phyloP scores from a whole-genome alignment of 768 basidiomycete species.

The Mrakia frigida region DNA sequence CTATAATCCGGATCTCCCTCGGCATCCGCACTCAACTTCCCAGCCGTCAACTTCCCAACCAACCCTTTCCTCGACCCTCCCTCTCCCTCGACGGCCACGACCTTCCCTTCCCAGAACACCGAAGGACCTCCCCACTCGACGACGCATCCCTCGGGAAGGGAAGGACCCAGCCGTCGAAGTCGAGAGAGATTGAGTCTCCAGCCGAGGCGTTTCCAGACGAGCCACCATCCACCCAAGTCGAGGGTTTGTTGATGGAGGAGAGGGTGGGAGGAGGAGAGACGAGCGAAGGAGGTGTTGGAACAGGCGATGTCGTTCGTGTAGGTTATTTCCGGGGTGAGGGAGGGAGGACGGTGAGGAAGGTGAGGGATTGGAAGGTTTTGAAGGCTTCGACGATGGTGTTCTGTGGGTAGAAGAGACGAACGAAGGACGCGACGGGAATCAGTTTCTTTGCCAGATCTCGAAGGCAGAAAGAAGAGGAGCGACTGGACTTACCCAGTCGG shows the following conservation, averaged over 20 bases:
- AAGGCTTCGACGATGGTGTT: neutral
- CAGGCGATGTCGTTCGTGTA: constrained; percentile 9
- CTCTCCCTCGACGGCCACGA: neutral
- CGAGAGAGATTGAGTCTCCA: neutral
- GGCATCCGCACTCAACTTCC: neutral
- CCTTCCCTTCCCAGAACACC: neutral
- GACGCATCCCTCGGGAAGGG: neutral
- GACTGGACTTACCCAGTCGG: neutral
- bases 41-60: neutral
- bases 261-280: neutral
- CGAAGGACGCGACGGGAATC: neutral
- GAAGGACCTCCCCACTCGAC: neutral
- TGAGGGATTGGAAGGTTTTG: neutral
- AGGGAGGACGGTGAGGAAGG: neutral
- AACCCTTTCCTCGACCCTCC: too few relatives aligned
- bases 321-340: neutral
- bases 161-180: neutral
- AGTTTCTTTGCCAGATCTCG: neutral
- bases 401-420: neutral
- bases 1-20: neutral
- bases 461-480: neutral
- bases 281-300: neutral
- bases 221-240: neutral
- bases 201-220: neutral
- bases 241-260: neutral